Evolutionary conservation across 192 early-diverging fungal species (phyloP).

Genomic region (Haplosporangium gracile): DNA sequence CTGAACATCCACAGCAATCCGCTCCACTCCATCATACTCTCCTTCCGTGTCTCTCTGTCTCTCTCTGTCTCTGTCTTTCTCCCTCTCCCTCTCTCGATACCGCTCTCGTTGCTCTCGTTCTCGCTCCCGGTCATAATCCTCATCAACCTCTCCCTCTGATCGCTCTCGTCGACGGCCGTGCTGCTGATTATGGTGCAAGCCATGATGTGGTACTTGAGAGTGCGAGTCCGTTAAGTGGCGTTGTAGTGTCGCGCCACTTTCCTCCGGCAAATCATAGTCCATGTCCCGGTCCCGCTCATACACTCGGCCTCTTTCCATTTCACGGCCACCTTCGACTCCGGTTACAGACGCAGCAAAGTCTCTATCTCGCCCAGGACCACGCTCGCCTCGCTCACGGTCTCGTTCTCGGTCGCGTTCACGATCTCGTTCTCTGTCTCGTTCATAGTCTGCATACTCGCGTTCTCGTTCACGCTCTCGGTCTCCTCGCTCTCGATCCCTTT

Average conservation of each 20-base stretch:
- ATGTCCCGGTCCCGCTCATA: slow-evolving; percentile 10
- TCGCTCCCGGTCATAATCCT: slow-evolving; percentile 13
- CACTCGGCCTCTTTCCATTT: slow-evolving; percentile 16
- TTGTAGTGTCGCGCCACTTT: too few species aligned
- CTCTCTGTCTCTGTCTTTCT: background rate
- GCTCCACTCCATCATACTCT: background rate
- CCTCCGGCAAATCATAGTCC: background rate
- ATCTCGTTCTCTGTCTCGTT: slow-evolving; percentile 8
- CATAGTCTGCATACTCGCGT: background rate
- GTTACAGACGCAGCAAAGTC: slow-evolving; percentile 2
- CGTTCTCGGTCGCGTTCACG: slow-evolving; percentile 33
- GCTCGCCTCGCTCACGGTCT: background rate
- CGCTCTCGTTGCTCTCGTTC: background rate
- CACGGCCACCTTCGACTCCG: slow-evolving; percentile 8
- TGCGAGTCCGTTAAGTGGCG: background rate
- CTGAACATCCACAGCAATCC: background rate
- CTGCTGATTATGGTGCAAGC: background rate
- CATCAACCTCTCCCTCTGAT: slow-evolving; percentile 25
- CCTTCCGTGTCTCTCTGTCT: too few species aligned
- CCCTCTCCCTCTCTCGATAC: background rate
- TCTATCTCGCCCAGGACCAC: slow-evolving; percentile 1
- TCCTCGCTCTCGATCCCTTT: slow-evolving; percentile 9
- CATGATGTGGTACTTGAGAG: background rate
- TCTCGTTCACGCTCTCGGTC: slow-evolving; percentile 5
- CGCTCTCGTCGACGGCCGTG: slow-evolving; percentile 17